Conservation (phyloP, 495 filamentous ascomycete species). For the Thermothielavioides terrestris region DNA sequence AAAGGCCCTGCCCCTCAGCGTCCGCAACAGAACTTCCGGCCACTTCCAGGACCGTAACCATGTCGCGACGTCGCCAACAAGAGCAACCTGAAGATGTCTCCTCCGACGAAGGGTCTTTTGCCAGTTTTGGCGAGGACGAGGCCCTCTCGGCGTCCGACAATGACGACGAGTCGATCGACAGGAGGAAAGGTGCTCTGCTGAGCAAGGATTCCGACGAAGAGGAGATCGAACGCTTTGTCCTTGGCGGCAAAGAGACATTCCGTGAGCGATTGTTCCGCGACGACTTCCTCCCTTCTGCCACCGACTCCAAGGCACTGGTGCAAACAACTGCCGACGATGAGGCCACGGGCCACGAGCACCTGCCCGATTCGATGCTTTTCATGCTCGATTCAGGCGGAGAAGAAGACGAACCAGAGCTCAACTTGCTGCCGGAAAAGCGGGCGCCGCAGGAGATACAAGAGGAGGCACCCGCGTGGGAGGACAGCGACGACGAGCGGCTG, state of each 20-base stretch:
- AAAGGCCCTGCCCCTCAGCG: slow-evolving; percentile 8
- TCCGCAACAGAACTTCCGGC: background rate
- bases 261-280: slow-evolving; percentile 54
- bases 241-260: slow-evolving; percentile 78
- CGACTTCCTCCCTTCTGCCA: slow-evolving; percentile 19
- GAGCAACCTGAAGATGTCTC: slow-evolving; percentile 17
- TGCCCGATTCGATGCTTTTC: slow-evolving; percentile 55
- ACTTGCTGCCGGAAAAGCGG: background rate
- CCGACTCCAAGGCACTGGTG: slow-evolving; percentile 30
- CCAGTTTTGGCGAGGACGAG: slow-evolving; percentile 29
- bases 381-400: slow-evolving; percentile 37
- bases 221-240: slow-evolving; percentile 76
- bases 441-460: slow-evolving; percentile 12
- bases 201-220: slow-evolving; percentile 71
- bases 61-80: slow-evolving; percentile 11
- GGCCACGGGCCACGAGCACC: slow-evolving; percentile 37
- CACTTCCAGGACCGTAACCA: background rate
- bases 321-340: slow-evolving; percentile 16
- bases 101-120: slow-evolving; percentile 25
- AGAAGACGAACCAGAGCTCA: slow-evolving; percentile 26
- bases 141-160: slow-evolving; percentile 16
- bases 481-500: slow-evolving; percentile 90
- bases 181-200: slow-evolving; percentile 2
- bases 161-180: slow-evolving; percentile 10
- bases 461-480: slow-evolving; percentile 66